Percentiles rank a stretch among this genome's conserved stretches.
These are phyloP conservation scores for Suillus decipiens DNA, from an alignment of 768 basidiomycete species.

Conservation along the genomic window DNA sequence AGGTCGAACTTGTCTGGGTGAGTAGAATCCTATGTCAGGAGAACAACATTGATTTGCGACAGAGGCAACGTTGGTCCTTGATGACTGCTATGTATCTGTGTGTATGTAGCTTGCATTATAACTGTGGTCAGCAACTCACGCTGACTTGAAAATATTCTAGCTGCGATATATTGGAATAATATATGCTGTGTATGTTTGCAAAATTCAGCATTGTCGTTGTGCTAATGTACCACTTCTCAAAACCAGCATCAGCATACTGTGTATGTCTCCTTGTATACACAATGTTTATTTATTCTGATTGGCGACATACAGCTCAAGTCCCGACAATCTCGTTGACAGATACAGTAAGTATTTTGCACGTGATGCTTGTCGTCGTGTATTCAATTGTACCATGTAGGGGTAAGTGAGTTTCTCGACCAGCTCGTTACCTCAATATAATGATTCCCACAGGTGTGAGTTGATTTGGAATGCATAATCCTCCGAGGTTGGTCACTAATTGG, in stretches of 20 bases:
- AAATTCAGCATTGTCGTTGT: background rate
- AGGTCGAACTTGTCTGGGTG: background rate
- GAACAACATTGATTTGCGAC: background rate
- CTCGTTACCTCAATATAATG: background rate
- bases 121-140: background rate
- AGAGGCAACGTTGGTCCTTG: background rate
- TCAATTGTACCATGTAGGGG: background rate
- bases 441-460: background rate
- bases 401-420: background rate
- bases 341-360: background rate
- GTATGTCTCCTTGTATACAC: background rate
- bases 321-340: background rate
- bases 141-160: background rate
- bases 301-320: background rate
- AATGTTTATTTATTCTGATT: background rate
- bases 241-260: background rate
- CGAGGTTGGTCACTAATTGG: background rate
- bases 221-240: background rate
- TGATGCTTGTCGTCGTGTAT: background rate
- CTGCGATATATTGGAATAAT: background rate
- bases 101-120: background rate
- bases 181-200: background rate
- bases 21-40: background rate
- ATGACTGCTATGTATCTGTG: background rate
- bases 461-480: background rate